Evolutionary conservation across 1,139 yeast genomes (phyloP), one percentile per base, ranked within the genome.

Genomic region (Scheffersomyces lignicola): DNA sequence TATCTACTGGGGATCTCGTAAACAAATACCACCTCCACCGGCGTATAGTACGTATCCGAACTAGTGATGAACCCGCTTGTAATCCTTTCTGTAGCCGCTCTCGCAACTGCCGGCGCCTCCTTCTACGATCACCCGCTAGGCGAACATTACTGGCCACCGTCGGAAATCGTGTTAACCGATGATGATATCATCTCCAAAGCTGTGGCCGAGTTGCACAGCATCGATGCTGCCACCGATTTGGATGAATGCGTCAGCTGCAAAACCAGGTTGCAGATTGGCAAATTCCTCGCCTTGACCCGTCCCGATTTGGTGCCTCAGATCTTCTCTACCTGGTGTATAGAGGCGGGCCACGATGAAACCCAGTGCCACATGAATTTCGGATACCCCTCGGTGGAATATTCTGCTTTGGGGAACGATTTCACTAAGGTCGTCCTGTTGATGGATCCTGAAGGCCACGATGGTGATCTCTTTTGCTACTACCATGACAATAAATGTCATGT

Each of bases 381-480:
- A 3, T 50, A 45, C 39, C 57, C 47, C 29, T 51, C 49, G 39
- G 45, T 37, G 14, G 54, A 44, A 33, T 49, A 38, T 39, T 52
- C 41, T 43, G 42, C 55, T 8, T 36, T 42, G 25, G 61, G 61
- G 7, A 37, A 40, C 23, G 78, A 76, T 44, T 69, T 76, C 42
- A 65, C 71, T 5, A 69, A 72, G 41, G 54, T 75, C 58, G 50
- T 75, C 18, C 60, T 63, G 17, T 44, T 68, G 32, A 71, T 76
- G 67, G 71, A 72, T 42, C 75, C 79, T 9, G 49, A 54, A 35
- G 63, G 72, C 2, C 49, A 65, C 22, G 83, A 78, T 48, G 80
- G 79, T 18, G 73, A 73, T 36, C 69, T 73, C 40, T 73, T 71
- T 51, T 78, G 83, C 50, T 69, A 74, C 47, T 76, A 61, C 49